These are phyloP conservation scores for Coemansia sp. DNA, from an alignment of 192 early-diverging fungal species.

Conservation along the genomic window DNA sequence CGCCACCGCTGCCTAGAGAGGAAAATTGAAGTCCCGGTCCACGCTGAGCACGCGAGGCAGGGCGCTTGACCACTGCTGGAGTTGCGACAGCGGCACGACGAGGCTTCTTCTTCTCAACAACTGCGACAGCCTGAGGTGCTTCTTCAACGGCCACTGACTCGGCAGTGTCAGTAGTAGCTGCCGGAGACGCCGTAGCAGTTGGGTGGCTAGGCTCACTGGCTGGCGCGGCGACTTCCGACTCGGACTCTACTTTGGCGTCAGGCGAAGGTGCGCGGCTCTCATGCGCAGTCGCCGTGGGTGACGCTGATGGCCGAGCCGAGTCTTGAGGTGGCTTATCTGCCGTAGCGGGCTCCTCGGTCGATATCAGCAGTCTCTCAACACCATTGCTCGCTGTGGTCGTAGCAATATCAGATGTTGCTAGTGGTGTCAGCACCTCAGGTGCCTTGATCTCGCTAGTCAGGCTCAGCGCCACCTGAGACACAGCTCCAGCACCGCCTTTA, in stretches of 20 bases:
- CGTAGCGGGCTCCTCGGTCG: slow-evolving; percentile 23
- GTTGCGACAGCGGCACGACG: neutral
- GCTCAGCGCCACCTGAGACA: slow-evolving; percentile 13
- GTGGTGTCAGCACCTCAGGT: neutral
- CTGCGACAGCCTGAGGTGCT: neutral
- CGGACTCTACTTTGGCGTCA: neutral
- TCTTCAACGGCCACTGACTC: neutral
- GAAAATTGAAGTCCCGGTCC: slow-evolving; percentile 44
- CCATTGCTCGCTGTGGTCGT: slow-evolving; percentile 15
- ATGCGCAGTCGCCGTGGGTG: slow-evolving; percentile 22
- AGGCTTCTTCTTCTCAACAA: neutral
- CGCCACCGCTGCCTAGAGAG: slow-evolving; percentile 28
- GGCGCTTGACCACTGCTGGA: neutral
- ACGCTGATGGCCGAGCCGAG: slow-evolving; percentile 39
- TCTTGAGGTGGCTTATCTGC: slow-evolving; percentile 23
- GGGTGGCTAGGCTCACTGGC: neutral
- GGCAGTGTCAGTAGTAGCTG: neutral
- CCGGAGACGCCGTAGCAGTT: neutral
- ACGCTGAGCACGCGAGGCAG: slow-evolving; percentile 23
- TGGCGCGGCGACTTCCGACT: neutral
- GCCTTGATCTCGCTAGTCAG: neutral
- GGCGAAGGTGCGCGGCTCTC: slow-evolving; percentile 36
- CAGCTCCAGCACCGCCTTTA: slow-evolving; percentile 21
- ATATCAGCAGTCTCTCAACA: slow-evolving; percentile 34
- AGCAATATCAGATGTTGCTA: neutral